Evolutionary conservation across 768 basidiomycete genomes (phyloP).

Genomic region (Leccinum incarnatum): DNA sequence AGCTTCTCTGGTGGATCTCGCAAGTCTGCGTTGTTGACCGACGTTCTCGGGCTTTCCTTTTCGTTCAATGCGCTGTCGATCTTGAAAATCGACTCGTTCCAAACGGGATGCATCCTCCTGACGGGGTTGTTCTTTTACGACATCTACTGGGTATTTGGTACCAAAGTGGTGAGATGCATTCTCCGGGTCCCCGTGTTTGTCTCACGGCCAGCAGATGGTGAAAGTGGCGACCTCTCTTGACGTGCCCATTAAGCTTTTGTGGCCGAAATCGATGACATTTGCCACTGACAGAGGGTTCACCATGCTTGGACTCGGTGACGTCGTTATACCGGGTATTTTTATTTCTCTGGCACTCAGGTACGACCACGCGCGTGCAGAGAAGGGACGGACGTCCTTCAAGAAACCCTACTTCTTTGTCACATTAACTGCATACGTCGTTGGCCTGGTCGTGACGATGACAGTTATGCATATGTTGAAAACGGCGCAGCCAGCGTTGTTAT

Average conservation of each 20-base stretch:
- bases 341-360: conserved; percentile 84
- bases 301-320: conserved; percentile 91
- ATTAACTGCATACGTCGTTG: conserved; percentile 68
- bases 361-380: conserved; percentile 54
- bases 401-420: conserved; percentile 78
- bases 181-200: not conserved
- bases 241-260: conserved; percentile 90
- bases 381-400: conserved; percentile 38
- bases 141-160: conserved; percentile 93
- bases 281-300: conserved; percentile 60
- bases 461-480: conserved; percentile 78
- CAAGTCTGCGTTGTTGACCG: conserved; percentile 71
- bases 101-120: conserved; percentile 80
- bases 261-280: conserved; percentile 66
- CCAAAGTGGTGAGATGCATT: conserved; percentile 64
- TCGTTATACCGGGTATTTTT: conserved; percentile 68
- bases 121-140: conserved; percentile 90
- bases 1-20: conserved; percentile 40
- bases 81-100: conserved; percentile 85
- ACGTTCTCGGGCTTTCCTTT: conserved; percentile 75
- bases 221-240: conserved; percentile 88
- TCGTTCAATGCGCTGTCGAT: conserved; percentile 75
- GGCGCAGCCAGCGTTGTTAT: conserved; percentile 91
- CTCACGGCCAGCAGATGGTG: conserved; percentile 64
- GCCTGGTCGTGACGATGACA: conserved; percentile 71